Conservation (phyloP, 2,329 filamentous ascomycete species). For the Pseudogymnoascus sp. region DNA sequence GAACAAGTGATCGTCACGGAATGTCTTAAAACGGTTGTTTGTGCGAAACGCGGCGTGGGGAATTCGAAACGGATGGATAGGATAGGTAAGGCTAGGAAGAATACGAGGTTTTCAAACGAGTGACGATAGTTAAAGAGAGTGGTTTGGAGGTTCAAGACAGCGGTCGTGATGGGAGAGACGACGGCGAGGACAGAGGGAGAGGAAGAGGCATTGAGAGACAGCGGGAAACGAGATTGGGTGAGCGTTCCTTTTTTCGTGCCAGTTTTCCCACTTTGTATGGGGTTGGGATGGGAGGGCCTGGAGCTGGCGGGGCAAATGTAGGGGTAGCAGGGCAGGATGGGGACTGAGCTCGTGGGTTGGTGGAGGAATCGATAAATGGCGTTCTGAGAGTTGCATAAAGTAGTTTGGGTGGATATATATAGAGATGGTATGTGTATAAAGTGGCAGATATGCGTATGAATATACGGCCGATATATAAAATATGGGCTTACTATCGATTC, state of each 20-base stretch:
- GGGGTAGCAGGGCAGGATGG: not conserved
- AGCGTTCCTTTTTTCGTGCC: not conserved
- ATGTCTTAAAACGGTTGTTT: not conserved
- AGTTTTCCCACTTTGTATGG: not conserved
- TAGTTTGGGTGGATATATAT: not conserved
- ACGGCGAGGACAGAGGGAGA: not conserved
- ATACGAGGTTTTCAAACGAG: not conserved
- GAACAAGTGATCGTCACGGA: not conserved
- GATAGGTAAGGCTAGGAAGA: not conserved
- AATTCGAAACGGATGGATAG: not conserved
- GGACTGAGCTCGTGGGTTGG: not conserved
- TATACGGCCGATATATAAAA: not conserved
- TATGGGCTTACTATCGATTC: not conserved
- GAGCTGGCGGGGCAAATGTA: not conserved
- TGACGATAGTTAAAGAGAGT: not conserved
- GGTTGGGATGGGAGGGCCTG: not conserved
- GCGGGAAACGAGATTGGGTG: not conserved
- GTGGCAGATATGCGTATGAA: not conserved
- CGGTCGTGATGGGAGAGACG: not conserved
- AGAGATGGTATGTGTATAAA: not conserved
- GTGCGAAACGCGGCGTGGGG: not conserved
- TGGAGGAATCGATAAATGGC: slow-evolving; percentile 1
- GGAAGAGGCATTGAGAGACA: not conserved
- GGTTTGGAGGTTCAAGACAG: not conserved
- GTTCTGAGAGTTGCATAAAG: not conserved